Base-by-base conservation (phyloP, 2,329 filamentous ascomycete genomes). In the Apiospora kogelbergensis region DNA sequence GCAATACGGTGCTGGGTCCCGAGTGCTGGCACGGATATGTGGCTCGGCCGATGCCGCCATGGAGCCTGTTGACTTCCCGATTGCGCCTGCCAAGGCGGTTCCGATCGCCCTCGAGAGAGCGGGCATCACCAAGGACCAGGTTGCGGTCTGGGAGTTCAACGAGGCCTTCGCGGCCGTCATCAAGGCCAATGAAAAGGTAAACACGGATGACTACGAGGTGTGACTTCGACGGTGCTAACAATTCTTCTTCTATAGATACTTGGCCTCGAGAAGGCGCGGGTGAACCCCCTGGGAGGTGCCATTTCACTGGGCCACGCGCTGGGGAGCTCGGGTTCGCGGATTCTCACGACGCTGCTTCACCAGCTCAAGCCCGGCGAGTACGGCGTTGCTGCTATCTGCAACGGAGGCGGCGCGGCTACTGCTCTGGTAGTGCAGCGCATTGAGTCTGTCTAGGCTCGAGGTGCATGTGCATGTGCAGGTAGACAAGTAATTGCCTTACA, bases 141-240 rank as follows among this genome's bases (percentile, higher is more conserved):
- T 99, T 63, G 91, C 95, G 6, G 84, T 98, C 26, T 98, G 96
- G 95, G 96, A 98, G 80, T 97, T 99, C 81, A 99, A 99, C 80
- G 96, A 99, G 83, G 96, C 96, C 0, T 99, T 99, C 78, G 95
- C 96, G 37, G 93, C 93, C 5, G 95, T 98, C 40, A 96, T 98
- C 80, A 94, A 96, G 79, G 95, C 95, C 53, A 98, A 98, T 78
- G 91, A 93, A 76, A 95, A 97, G 88, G 91, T 91, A 76, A 71
- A 37, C 9, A n/a, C 1, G n/a, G 2, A 24, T 5, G 22, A 26
- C 26, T 65, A 17, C 20, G n/a, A 41, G 9, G 24, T 33, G 10
- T 33, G 24, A 37, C 65, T 63, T 67, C 70, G 68, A 73, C 68
- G n/a, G n/a, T n/a, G 67, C 68, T 72, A 72, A 68, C 69, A 66